Conservation (phyloP, 495 filamentous ascomycete genomes). For the Xylaria sp. region DNA sequence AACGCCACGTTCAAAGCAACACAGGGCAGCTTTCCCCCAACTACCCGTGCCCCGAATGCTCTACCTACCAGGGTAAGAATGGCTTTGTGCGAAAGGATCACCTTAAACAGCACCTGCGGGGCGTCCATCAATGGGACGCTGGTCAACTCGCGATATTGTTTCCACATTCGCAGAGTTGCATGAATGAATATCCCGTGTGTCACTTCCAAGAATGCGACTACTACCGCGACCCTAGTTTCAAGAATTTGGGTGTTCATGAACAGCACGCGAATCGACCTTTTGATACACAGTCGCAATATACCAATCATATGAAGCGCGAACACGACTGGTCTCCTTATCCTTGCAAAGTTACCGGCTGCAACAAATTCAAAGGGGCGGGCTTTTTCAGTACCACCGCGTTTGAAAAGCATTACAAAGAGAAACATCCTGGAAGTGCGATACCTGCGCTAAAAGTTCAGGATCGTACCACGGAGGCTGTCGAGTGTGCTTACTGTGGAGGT, state of each 20-base stretch:
- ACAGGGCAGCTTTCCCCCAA: not conserved
- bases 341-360: not conserved
- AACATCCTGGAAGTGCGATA: not conserved
- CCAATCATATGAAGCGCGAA: not conserved
- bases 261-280: not conserved
- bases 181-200: too few relatives aligned
- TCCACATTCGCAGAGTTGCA: not conserved
- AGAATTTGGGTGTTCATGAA: not conserved
- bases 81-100: not conserved
- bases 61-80: not conserved
- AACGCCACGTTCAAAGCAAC: not conserved
- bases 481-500: not conserved
- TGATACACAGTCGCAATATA: conserved; percentile 3
- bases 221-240: not conserved
- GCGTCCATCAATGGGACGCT: not conserved
- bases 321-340: conserved; percentile 2
- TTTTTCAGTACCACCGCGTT: not conserved
- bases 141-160: not conserved
- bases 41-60: not conserved
- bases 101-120: not conserved
- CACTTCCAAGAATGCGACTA: not conserved
- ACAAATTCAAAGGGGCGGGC: not conserved
- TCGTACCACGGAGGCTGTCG: not conserved
- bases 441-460: not conserved
- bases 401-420: not conserved